Evolutionary conservation across 164 flowering plant genomes (phyloP).

Genomic region (Piper betle): DNA sequence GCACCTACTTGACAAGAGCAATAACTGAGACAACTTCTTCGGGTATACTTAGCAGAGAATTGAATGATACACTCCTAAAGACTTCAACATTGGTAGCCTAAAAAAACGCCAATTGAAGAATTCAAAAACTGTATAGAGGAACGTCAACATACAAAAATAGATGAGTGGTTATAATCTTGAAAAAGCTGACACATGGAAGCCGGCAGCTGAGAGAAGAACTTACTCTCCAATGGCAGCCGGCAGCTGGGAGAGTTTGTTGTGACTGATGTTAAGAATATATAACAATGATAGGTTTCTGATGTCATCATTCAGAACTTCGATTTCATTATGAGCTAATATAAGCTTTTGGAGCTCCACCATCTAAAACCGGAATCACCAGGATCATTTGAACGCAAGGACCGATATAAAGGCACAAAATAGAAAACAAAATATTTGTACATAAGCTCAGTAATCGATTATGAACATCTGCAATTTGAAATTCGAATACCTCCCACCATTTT

Average conservation of each 20-base stretch:
- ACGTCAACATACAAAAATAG: not conserved
- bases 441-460: not conserved
- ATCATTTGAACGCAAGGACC: not conserved
- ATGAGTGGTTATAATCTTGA: not conserved
- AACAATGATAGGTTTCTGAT: conserved; percentile 49
- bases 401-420: not conserved
- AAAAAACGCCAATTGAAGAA: conserved; percentile 5
- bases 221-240: conserved; percentile 93
- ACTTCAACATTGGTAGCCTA: conserved; percentile 75
- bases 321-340: conserved; percentile 81
- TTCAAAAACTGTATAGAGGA: not conserved
- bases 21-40: conserved; percentile 76
- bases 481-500: conserved; percentile 96
- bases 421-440: not conserved
- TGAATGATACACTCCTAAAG: conserved; percentile 73
- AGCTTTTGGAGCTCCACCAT: conserved; percentile 83
- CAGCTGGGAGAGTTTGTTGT: conserved; percentile 70
- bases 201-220: conserved; percentile 12
- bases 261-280: conserved; percentile 69
- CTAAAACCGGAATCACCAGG: conserved; percentile 18
- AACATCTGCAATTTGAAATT: not conserved
- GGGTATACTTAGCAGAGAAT: conserved; percentile 40
- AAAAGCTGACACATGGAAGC: not conserved
- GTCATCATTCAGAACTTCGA: conserved; percentile 66
- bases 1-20: conserved; percentile 73